A percentile compares a stretch with the other conserved stretches of the same genome.
These are phyloP conservation scores for Pichia kudriavzevii DNA, from an alignment of 1,139 yeast species.

Conservation along the genomic window DNA sequence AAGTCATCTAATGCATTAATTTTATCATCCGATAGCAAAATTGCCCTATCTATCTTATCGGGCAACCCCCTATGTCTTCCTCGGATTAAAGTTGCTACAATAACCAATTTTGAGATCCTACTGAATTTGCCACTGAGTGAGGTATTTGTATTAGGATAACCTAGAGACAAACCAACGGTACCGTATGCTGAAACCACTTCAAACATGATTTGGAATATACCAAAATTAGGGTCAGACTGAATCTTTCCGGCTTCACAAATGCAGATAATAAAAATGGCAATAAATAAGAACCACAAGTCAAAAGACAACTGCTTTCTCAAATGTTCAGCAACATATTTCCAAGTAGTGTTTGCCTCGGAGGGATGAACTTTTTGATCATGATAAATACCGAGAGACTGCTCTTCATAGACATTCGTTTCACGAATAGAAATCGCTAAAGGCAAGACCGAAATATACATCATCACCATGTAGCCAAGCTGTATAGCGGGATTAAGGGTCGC, in stretches of 20 bases:
- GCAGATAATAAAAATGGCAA: conserved; percentile 80
- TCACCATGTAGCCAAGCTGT: conserved; percentile 85
- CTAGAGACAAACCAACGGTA: conserved; percentile 86
- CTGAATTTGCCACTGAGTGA: conserved; percentile 71
- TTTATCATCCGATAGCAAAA: conserved; percentile 71
- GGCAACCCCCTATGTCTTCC: conserved; percentile 98
- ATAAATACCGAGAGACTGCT: conserved; percentile 86
- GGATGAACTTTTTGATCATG: conserved; percentile 29
- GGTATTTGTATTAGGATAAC: conserved; percentile 59
- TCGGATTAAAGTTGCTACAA: conserved; percentile 84
- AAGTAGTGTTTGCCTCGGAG: conserved; percentile 18
- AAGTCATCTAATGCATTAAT: conserved; percentile 60
- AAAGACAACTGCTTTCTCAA: conserved; percentile 85
- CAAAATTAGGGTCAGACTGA: conserved; percentile 42
- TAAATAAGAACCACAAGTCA: conserved; percentile 87
- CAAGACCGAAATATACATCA: conserved; percentile 96
- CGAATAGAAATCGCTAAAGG: conserved; percentile 95
- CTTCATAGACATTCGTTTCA: conserved; percentile 95
- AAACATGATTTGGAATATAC: conserved; percentile 67
- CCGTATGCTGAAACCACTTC: conserved; percentile 95
- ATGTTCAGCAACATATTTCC: conserved; percentile 71
- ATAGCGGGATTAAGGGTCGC: conserved; percentile 77
- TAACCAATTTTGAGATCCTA: conserved; percentile 69
- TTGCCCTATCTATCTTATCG: conserved; percentile 86
- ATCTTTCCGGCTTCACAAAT: conserved; percentile 72